Percentiles rank a stretch among this genome's conserved stretches.
phyloP scores from a whole-genome alignment of 345 rosid genomes.

The Barbarea vulgaris region DNA sequence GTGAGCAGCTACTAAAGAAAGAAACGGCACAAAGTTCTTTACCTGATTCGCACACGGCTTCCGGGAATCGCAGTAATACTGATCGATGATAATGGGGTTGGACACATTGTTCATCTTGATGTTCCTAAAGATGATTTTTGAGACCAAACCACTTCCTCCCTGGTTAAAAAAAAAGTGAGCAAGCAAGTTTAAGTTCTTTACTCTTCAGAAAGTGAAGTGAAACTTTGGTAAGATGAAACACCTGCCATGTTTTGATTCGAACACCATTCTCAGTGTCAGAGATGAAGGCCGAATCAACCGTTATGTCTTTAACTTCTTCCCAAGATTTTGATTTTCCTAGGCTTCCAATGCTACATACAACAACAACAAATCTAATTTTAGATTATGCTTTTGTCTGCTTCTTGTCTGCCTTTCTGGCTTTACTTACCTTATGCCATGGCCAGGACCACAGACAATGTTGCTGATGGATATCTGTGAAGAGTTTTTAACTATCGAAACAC shows the following conservation, averaged over 20 bases:
- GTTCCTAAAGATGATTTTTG: slow-evolving; percentile 59
- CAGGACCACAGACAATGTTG: slow-evolving; percentile 85
- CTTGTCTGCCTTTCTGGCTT: background rate
- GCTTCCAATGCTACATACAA: slow-evolving; percentile 72
- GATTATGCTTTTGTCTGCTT: slow-evolving; percentile 2
- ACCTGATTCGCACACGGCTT: slow-evolving; percentile 88
- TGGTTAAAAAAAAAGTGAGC: slow-evolving; percentile 36
- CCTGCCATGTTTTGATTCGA: slow-evolving; percentile 99
- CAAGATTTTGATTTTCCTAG: slow-evolving; percentile 71
- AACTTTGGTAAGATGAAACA: slow-evolving; percentile 21
- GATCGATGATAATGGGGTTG: slow-evolving; percentile 83
- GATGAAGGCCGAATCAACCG: slow-evolving; percentile 61
- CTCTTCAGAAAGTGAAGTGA: slow-evolving; percentile 7
- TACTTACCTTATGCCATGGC: slow-evolving; percentile 90
- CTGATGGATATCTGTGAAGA: slow-evolving; percentile 69
- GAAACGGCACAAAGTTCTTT: slow-evolving; percentile 6
- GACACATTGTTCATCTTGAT: slow-evolving; percentile 76
- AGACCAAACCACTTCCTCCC: slow-evolving; percentile 86
- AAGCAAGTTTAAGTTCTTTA: background rate
- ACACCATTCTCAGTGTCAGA: slow-evolving; percentile 77
- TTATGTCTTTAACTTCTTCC: slow-evolving; percentile 57
- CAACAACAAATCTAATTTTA: slow-evolving; percentile 1
- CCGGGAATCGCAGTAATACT: slow-evolving; percentile 78
- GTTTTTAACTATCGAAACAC: slow-evolving; percentile 81
- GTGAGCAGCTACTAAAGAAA: background rate